Evolutionary conservation across 345 rosid species (phyloP).

Genomic region (Lepidium africanum): DNA sequence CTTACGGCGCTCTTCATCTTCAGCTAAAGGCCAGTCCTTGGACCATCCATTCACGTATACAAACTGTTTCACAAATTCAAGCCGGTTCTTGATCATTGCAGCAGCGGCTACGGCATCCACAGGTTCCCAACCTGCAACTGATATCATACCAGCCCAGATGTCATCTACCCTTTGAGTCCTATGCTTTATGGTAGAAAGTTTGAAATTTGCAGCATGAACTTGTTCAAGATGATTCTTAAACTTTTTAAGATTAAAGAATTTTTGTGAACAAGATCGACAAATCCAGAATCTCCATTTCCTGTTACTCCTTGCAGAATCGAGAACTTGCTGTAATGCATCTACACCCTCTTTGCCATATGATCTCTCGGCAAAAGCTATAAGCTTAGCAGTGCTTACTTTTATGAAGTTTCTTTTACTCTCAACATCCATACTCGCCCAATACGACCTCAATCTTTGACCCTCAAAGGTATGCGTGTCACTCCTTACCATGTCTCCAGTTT

Average conservation of each 20-base stretch:
- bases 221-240: constrained; percentile 14
- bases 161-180: background rate
- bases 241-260: background rate
- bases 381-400: constrained; percentile 1
- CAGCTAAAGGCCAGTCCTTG: constrained; percentile 11
- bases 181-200: background rate
- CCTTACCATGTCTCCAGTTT: background rate
- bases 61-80: background rate
- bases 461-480: too few species aligned
- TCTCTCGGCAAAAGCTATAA: background rate
- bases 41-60: constrained; percentile 19
- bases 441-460: background rate
- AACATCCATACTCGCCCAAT: constrained; percentile 8
- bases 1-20: constrained; percentile 8
- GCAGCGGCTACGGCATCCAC: constrained; percentile 7
- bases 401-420: background rate
- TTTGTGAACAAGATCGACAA: background rate
- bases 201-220: constrained; percentile 2
- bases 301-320: background rate
- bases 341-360: background rate
- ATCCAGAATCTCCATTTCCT: constrained; percentile 11
- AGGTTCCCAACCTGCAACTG: constrained; percentile 3
- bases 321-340: background rate
- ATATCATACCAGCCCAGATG: constrained; percentile 6
- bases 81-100: constrained; percentile 13